A percentile compares a stretch with the other conserved stretches of the same genome.
Conservation (phyloP, 1,139 yeast genomes). For the Sugiyamaella paludigena region DNA sequence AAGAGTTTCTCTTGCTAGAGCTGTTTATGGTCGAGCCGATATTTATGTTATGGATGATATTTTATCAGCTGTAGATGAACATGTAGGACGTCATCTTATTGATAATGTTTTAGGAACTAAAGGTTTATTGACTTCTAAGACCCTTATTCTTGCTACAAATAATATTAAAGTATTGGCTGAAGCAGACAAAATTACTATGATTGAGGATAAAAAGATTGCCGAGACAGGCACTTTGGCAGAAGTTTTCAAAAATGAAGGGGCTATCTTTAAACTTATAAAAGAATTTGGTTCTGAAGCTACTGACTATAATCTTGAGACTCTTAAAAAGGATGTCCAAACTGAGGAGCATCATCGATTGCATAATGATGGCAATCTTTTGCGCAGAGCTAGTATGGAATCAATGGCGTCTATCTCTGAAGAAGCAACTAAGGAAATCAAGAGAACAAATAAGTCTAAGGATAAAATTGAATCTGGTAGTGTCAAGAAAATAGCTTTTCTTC, state of each 20-base stretch:
- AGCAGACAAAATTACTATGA: constrained; percentile 60
- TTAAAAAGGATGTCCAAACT: constrained; percentile 7
- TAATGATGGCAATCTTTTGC: constrained; percentile 42
- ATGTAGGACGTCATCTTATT: constrained; percentile 69
- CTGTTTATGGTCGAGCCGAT: constrained; percentile 81
- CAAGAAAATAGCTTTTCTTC: constrained; percentile 56
- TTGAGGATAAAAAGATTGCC: constrained; percentile 57
- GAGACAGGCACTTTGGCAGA: constrained; percentile 31
- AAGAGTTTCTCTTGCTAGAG: constrained; percentile 77
- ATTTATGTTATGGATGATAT: constrained; percentile 74
- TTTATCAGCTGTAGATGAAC: constrained; percentile 80
- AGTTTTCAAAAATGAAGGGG: constrained; percentile 27
- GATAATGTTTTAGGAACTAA: constrained; percentile 56
- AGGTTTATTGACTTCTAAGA: constrained; percentile 66
- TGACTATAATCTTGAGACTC: constrained; percentile 13
- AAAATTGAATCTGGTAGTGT: constrained; percentile 22
- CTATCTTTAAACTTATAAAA: constrained; percentile 26
- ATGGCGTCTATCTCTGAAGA: constrained; percentile 39
- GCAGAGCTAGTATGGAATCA: constrained; percentile 70
- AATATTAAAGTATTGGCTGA: constrained; percentile 67
- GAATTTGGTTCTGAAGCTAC: constrained; percentile 38
- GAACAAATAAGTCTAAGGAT: constrained; percentile 21
- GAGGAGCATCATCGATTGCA: constrained; percentile 18
- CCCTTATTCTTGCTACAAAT: constrained; percentile 76
- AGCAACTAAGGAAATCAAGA: constrained; percentile 26